A percentile compares a stretch with the other conserved stretches of the same genome.
Conservation (phyloP, 441 rosid genomes). For the Brassica hybrid region DNA sequence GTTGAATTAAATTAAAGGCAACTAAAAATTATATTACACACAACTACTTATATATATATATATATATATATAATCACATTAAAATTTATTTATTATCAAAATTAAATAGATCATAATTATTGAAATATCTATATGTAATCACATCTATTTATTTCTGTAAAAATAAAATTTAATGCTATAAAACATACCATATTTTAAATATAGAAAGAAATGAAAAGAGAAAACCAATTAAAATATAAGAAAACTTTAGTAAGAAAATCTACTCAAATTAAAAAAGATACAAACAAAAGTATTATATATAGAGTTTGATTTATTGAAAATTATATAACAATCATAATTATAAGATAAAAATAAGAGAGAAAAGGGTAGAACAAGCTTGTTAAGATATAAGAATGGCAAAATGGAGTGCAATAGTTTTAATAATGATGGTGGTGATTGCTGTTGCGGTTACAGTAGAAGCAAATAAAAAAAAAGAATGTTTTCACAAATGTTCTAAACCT, state of each 20-base stretch:
- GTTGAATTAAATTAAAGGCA: too few species aligned
- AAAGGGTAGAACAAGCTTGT: neutral
- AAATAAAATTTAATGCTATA: neutral
- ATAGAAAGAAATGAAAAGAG: neutral
- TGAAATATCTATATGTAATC: neutral
- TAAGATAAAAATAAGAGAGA: neutral
- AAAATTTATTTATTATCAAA: neutral
- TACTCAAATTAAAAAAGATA: neutral
- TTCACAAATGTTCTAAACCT: neutral
- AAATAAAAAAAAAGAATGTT: neutral
- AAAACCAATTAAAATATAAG: neutral
- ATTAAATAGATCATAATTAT: neutral
- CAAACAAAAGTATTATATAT: neutral
- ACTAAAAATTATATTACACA: too few species aligned
- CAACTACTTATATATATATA: neutral
- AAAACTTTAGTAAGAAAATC: neutral
- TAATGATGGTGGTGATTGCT: constrained; percentile 18
- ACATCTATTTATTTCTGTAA: neutral
- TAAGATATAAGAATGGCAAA: constrained; percentile 15
- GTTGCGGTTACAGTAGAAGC: neutral
- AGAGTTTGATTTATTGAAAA: neutral
- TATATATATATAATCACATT: neutral
- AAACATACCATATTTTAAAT: neutral
- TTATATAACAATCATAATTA: neutral
- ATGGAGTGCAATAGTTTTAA: constrained; percentile 14